phyloP scores from a whole-genome alignment of 164 flowering plant species.

The Chimonanthus praecox region DNA sequence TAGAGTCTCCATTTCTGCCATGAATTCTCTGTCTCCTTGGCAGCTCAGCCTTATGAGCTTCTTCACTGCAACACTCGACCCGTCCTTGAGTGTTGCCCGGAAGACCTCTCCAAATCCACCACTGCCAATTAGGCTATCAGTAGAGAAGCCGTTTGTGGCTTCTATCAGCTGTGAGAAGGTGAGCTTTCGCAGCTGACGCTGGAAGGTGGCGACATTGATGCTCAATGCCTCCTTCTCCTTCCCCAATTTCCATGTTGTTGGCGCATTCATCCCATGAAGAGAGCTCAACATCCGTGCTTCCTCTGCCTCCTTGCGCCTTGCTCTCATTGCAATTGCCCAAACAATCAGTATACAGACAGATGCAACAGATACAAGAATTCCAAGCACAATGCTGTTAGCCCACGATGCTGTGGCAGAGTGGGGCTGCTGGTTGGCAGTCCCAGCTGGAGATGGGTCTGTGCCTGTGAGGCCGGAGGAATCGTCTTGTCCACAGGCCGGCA shows the following conservation, averaged over 20 bases:
- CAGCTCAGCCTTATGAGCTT: constrained; percentile 55
- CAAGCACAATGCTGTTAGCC: constrained; percentile 72
- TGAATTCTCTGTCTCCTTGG: constrained; percentile 72
- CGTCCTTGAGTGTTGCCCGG: constrained; percentile 63
- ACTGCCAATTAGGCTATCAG: constrained; percentile 57
- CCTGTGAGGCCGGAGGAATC: constrained; percentile 10
- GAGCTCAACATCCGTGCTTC: constrained; percentile 63
- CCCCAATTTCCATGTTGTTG: constrained; percentile 89
- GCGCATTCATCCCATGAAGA: constrained; percentile 55
- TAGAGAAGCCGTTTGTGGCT: constrained; percentile 70
- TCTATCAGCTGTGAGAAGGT: constrained; percentile 64
- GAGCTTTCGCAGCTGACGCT: constrained; percentile 53
- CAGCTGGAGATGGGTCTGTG: constrained; percentile 3
- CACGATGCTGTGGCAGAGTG: constrained; percentile 36
- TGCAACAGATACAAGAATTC: constrained; percentile 60
- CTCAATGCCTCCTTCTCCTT: constrained; percentile 82
- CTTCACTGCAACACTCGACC: constrained; percentile 65
- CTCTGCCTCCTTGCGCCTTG: constrained; percentile 53
- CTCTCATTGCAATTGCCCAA: constrained; percentile 72
- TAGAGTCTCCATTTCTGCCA: constrained; percentile 77
- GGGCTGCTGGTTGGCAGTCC: constrained; percentile 11
- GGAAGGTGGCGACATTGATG: constrained; percentile 75
- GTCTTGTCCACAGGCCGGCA: constrained; percentile 47
- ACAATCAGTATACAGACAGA: constrained; percentile 56
- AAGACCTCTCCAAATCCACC: constrained; percentile 80